These are phyloP conservation scores for Lecanicillium sp. DNA, from an alignment of 2,329 filamentous ascomycete genomes.

Conservation along the genomic window DNA sequence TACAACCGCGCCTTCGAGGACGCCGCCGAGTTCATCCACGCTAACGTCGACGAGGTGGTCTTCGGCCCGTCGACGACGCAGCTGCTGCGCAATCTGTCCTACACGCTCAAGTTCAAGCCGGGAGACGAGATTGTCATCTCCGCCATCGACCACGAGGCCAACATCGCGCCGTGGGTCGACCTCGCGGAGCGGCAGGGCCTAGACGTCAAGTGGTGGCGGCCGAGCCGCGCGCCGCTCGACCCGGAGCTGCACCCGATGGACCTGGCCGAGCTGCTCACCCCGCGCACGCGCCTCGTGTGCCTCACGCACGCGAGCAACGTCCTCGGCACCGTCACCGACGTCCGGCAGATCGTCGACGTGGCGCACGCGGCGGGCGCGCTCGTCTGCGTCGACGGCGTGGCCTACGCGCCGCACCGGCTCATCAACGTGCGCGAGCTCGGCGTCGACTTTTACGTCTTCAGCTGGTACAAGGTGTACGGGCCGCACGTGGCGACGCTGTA, in stretches of 20 bases:
- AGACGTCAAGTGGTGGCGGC: conserved; percentile 64
- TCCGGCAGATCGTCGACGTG: conserved; percentile 47
- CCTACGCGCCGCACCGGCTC: conserved; percentile 65
- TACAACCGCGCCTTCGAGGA: conserved; percentile 57
- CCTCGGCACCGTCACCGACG: conserved; percentile 63
- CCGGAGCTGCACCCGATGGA: conserved; percentile 53
- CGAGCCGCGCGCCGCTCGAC: conserved; percentile 37
- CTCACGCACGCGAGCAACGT: conserved; percentile 72
- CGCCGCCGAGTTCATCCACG: conserved; percentile 66
- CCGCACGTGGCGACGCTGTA: conserved; percentile 70
- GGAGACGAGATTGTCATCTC: conserved; percentile 67
- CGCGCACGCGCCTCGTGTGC: conserved; percentile 62
- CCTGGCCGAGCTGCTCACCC: conserved; percentile 52
- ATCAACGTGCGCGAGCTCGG: conserved; percentile 63
- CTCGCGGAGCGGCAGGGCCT: conserved; percentile 57
- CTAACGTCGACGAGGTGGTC: conserved; percentile 59
- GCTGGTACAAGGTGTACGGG: conserved; percentile 79
- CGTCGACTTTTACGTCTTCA: conserved; percentile 73
- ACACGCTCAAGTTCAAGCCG: conserved; percentile 43
- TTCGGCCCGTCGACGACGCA: conserved; percentile 71
- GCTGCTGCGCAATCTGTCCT: conserved; percentile 65
- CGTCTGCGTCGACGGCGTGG: conserved; percentile 69
- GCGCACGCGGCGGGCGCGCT: conserved; percentile 49
- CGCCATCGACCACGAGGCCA: conserved; percentile 70
- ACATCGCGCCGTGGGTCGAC: conserved; percentile 67